These are phyloP conservation scores for Nemania sp. DNA, from an alignment of 2,329 filamentous ascomycete genomes.

Conservation along the genomic window DNA sequence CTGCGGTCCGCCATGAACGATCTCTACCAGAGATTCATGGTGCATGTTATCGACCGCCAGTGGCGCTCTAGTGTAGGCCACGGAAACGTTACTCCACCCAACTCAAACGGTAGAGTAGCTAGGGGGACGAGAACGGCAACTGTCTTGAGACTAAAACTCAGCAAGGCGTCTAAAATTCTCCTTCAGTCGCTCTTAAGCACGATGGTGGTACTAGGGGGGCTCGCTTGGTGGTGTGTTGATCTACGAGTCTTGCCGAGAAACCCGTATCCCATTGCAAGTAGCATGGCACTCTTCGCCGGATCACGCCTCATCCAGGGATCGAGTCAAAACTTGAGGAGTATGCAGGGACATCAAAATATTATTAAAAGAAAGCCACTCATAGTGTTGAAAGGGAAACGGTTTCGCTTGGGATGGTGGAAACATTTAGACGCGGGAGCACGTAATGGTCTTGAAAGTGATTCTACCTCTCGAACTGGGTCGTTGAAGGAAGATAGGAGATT, in stretches of 20 bases:
- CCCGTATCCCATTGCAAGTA: slow-evolving; percentile 23
- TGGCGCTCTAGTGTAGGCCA: neutral
- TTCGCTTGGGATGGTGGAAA: no score
- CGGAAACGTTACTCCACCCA: neutral
- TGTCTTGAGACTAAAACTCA: slow-evolving; percentile 2
- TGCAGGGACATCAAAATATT: no score
- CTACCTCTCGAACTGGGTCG: no score
- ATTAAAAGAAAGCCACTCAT: no score
- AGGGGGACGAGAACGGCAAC: no score
- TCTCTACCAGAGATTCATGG: slow-evolving; percentile 17
- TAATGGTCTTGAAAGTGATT: no score
- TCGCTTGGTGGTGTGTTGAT: slow-evolving; percentile 25
- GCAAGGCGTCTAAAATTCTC: slow-evolving; percentile 18
- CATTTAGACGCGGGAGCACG: no score
- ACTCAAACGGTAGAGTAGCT: no score
- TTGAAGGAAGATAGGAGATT: neutral
- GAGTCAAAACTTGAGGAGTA: neutral
- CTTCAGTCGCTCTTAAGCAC: slow-evolving; percentile 16
- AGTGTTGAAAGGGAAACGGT: no score
- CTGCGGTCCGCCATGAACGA: slow-evolving; percentile 8
- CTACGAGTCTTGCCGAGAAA: slow-evolving; percentile 20
- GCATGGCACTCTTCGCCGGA: slow-evolving; percentile 21
- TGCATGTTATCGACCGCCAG: slow-evolving; percentile 9
- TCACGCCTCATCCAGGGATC: slow-evolving; percentile 11
- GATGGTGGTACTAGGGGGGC: slow-evolving; percentile 18